A percentile compares a stretch with the other conserved stretches of the same genome.
Conservation (phyloP, 371 early-diverging fungal species). For the Mycotypha africana region DNA sequence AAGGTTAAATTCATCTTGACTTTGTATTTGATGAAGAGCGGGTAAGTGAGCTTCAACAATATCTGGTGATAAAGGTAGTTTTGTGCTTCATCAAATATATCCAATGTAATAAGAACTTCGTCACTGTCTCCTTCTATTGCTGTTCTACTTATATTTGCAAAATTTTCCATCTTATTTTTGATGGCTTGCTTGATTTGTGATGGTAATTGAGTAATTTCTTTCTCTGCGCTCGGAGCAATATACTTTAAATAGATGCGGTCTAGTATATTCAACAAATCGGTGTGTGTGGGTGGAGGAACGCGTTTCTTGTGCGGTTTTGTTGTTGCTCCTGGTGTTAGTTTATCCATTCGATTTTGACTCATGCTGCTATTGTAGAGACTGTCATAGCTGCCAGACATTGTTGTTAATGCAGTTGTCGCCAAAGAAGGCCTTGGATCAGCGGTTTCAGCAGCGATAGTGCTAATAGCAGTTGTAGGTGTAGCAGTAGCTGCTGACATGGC, state of each 20-base stretch:
- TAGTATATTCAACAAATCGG: constrained; percentile 43
- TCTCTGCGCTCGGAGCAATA: constrained; percentile 51
- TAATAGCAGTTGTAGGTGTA: not conserved
- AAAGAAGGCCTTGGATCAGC: constrained; percentile 11
- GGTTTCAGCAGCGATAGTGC: no score
- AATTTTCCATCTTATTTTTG: constrained; percentile 25
- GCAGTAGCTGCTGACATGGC: constrained; percentile 9
- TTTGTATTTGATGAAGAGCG: constrained; percentile 52
- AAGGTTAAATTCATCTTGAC: constrained; percentile 51
- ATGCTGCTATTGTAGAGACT: no score
- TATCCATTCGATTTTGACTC: not conserved
- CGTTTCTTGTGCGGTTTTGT: not conserved
- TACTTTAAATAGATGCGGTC: constrained; percentile 57
- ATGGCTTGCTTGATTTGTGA: constrained; percentile 22
- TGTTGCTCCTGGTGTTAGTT: not conserved
- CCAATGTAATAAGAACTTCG: constrained; percentile 44
- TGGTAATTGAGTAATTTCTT: constrained; percentile 38
- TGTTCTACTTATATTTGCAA: constrained; percentile 19
- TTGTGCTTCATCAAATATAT: constrained; percentile 50
- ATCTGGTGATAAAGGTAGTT: constrained; percentile 45
- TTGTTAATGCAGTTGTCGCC: constrained; percentile 10
- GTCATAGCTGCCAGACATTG: constrained; percentile 5
- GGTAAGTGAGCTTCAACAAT: constrained; percentile 44
- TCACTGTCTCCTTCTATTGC: constrained; percentile 6
- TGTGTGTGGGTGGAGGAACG: constrained; percentile 25